Conservation (phyloP, 164 flowering plant species). For the Macadamia tetraphylla region DNA sequence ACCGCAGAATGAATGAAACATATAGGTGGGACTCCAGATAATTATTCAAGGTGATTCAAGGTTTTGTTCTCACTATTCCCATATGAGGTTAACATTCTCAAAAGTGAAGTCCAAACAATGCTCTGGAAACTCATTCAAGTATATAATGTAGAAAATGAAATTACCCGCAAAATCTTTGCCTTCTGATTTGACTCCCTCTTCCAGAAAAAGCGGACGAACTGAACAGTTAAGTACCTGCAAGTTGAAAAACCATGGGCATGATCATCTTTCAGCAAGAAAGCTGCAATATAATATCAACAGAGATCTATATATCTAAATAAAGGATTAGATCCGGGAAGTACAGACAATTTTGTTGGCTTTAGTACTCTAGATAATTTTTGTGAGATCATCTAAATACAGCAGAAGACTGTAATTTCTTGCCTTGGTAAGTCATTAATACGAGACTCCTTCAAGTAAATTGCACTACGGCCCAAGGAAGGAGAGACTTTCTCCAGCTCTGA, state of each 20-base stretch:
- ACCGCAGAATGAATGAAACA: not conserved
- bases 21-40: not conserved
- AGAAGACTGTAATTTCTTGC: conserved; percentile 24
- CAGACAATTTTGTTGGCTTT: not conserved
- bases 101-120: not conserved
- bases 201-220: conserved; percentile 99
- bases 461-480: conserved; percentile 92
- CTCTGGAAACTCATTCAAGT: not conserved
- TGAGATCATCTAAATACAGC: not conserved
- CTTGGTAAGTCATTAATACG: conserved; percentile 84
- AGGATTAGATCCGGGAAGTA: not conserved
- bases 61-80: no score
- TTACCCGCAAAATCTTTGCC: conserved; percentile 96
- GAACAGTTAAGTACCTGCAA: conserved; percentile 84
- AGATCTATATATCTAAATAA: not conserved
- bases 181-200: conserved; percentile 95
- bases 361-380: not conserved
- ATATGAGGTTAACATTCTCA: not conserved
- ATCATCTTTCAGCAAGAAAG: not conserved
- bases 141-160: conserved; percentile 2
- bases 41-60: no score
- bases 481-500: conserved; percentile 91
- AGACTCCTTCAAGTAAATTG: conserved; percentile 82
- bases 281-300: not conserved
- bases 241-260: conserved; percentile 5